Evolutionary conservation across 2,329 filamentous ascomycete species (phyloP), one percentile per base, ranked within the genome.

Genomic region (Madurella mycetomatis): DNA sequence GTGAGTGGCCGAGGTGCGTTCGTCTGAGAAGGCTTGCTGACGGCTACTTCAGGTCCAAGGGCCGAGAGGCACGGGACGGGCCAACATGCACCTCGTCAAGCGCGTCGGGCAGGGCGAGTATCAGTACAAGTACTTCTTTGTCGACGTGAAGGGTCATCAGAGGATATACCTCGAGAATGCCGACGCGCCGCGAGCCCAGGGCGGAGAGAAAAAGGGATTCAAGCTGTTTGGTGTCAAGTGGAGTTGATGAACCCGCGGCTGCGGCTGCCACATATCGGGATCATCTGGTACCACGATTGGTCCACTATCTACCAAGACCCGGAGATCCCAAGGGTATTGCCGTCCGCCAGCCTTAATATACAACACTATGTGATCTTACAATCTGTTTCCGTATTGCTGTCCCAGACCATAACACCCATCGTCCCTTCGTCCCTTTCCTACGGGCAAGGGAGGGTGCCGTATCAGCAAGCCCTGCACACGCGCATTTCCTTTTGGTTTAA

Each of bases 71-170:
- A 80, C 80, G 25, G 92, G 92, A 13, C 77, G 85, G 0, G 91
- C 90, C 7, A 78, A 84, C 60, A 74, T 95, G 51, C 90, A 96
- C 68, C 83, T 96, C 80, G 79, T 86, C 45, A 90, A 85, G 69
- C 76, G 76, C 37, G 76, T 80, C 1, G 83, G 83, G 32, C 78
- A 84, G 39, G 72, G 77, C 48, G 84, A 90, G 41, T 91, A 84
- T 67, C 81, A 88, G 63, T 96, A 96, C 72, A 83, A 85, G 66
- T 84, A 90, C 66, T 76, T 97, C 41, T 88, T 84, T 49, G 68
- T 97, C 45, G 91, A 96, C 69, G 82, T 95, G 25, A 85, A 81
- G 62, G 90, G 89, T 0, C 80, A 85, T 47, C 75, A 78, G 51
- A 75, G 84, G 55, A 78, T 88, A 49, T 87, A 85, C 60, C 74